Conservation (phyloP, 371 early-diverging fungal genomes). For the Mucor sp. region DNA sequence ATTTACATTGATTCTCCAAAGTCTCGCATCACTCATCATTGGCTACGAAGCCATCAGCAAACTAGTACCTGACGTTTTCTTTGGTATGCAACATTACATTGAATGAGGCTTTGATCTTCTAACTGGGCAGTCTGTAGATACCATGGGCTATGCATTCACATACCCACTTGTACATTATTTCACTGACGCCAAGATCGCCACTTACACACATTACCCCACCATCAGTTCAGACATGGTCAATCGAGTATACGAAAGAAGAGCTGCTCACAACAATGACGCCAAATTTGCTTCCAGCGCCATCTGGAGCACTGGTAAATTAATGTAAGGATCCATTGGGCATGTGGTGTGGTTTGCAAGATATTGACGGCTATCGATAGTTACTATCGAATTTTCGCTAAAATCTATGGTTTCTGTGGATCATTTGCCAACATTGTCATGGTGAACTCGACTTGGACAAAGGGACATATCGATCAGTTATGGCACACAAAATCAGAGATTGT, state of each 20-base stretch:
- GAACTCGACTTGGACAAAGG: slow-evolving; percentile 95
- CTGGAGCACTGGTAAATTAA: slow-evolving; percentile 68
- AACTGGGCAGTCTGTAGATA: slow-evolving; percentile 56
- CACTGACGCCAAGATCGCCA: slow-evolving; percentile 66
- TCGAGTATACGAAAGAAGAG: slow-evolving; percentile 69
- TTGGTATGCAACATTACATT: slow-evolving; percentile 53
- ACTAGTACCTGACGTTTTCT: slow-evolving; percentile 80
- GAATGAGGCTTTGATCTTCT: neutral
- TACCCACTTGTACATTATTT: slow-evolving; percentile 79
- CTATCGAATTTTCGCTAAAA: slow-evolving; percentile 72
- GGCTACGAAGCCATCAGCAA: slow-evolving; percentile 76
- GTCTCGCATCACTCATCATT: slow-evolving; percentile 77
- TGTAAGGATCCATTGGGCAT: no score
- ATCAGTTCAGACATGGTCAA: slow-evolving; percentile 96
- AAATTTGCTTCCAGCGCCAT: slow-evolving; percentile 56
- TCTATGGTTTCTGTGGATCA: slow-evolving; percentile 81
- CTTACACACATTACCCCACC: slow-evolving; percentile 96
- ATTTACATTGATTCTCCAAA: slow-evolving; percentile 86
- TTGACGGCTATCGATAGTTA: slow-evolving; percentile 52
- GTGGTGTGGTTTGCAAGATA: neutral
- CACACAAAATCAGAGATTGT: slow-evolving; percentile 66
- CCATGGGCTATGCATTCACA: slow-evolving; percentile 94
- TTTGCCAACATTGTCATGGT: slow-evolving; percentile 82
- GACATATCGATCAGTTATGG: slow-evolving; percentile 84
- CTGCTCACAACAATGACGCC: slow-evolving; percentile 68